phyloP scores from a whole-genome alignment of 2,329 filamentous ascomycete genomes.

The Colletotrichum sp. region DNA sequence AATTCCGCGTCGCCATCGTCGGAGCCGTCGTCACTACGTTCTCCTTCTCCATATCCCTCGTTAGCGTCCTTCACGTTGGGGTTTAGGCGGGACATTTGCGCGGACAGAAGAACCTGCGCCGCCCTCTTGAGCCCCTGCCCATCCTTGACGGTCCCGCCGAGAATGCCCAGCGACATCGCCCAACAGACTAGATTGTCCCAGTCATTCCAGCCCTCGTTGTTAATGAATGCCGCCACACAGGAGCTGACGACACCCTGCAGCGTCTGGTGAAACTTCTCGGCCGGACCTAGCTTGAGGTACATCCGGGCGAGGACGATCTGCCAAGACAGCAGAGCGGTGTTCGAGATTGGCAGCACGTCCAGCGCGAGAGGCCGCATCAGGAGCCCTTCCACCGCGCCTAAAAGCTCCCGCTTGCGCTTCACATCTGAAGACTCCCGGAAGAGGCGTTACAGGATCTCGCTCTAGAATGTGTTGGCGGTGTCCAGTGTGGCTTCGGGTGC shows the following conservation, averaged over 20 bases:
- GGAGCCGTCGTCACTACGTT: not conserved
- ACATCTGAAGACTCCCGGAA: constrained; percentile 26
- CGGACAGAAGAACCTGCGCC: constrained; percentile 27
- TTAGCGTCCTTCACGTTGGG: not conserved
- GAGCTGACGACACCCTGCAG: constrained; percentile 23
- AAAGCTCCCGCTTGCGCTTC: constrained; percentile 20
- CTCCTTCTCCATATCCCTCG: accelerated
- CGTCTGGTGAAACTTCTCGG: constrained; percentile 23
- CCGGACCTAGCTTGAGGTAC: constrained; percentile 27
- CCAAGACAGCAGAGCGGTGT: constrained; percentile 5
- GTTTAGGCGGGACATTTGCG: constrained; percentile 26
- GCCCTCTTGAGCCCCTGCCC: constrained; percentile 17
- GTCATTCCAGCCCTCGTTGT: constrained; percentile 30
- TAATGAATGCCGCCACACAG: constrained; percentile 23
- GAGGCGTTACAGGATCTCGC: constrained; percentile 23
- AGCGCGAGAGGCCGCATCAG: constrained; percentile 22
- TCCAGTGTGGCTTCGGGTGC: constrained; percentile 16
- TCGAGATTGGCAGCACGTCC: constrained; percentile 23
- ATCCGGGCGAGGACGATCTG: constrained; percentile 26
- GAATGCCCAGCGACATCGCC: constrained; percentile 19
- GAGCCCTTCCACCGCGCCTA: constrained; percentile 20
- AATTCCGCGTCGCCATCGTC: not conserved
- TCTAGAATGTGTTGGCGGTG: constrained; percentile 18
- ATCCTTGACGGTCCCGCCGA: constrained; percentile 15
- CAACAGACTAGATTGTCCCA: constrained; percentile 20